Evolutionary conservation across 306 rosid genomes (phyloP), one percentile per base, ranked within the genome.

Genomic region (Leucaena leucocephala): DNA sequence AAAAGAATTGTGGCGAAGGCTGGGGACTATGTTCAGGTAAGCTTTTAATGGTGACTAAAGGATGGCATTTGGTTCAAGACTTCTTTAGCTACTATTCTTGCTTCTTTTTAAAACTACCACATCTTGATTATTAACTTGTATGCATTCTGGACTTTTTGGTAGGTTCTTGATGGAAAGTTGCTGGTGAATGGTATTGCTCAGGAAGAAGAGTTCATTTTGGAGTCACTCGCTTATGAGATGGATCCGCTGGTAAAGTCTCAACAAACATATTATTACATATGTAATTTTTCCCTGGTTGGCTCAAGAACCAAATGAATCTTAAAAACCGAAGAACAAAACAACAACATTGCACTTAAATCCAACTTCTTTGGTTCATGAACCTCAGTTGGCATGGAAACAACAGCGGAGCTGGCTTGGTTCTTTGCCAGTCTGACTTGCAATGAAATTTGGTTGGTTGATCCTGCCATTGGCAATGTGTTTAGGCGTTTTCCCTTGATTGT

Each of bases 1-100:
- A 94, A 94, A 78, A 91, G 97, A 82, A 77, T 94, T 68, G 98
- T 92, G 68, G 98, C 98, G 39, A 91, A 86, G 85, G 97, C 93
- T 78, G 98, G 98, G 71, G 98, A 94, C 69, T 75, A 22, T 77
- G 97, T 94, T 63, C 90, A 92, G 76, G 98, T 92, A 82, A 83
- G 88, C 7, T 66, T 46, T 14, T 62, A 7, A 5, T 58, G 13
- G 52, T 65, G 43, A 57, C 33, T 54, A 7, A 54, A 21, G 35
- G 36, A 71, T 75, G 17, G 2, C 52, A 55, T 70, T 59, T 71
- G 13, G 27, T 4, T 74, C 68, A 9, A 7, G 65, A 46, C 22
- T 49, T 45, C 14, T 68, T 58, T 7, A 38, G 45, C 22, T 14
- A 21, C 48, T 61, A 71, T 34, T 33, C 48, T 55, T 13, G 54